Evolutionary conservation across 192 early-diverging fungal species (phyloP).

Genomic region (Rhizophagus sp.): DNA sequence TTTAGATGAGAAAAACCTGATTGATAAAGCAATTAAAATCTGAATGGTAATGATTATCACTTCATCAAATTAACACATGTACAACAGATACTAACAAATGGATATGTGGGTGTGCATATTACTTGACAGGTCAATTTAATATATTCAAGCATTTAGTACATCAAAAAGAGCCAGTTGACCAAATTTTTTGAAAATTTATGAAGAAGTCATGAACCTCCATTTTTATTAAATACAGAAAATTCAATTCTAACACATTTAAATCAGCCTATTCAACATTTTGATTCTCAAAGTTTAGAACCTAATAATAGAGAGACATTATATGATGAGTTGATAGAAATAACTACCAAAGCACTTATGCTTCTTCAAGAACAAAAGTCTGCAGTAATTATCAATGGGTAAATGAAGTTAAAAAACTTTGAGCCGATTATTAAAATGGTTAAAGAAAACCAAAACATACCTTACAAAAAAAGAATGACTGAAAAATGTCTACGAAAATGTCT

Average conservation of each 20-base stretch:
- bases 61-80: constrained; percentile 1
- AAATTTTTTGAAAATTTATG: not conserved
- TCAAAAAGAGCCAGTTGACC: not conserved
- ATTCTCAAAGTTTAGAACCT: not conserved
- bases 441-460: too few relatives aligned
- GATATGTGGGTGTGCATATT: constrained; percentile 9
- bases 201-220: not conserved
- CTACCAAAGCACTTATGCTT: not conserved
- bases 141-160: constrained; percentile 5
- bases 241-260: not conserved
- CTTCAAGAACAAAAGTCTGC: constrained; percentile 4
- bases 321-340: constrained; percentile 12
- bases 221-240: not conserved
- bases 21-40: constrained; percentile 17
- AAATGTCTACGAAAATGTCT: too few relatives aligned
- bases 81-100: not conserved
- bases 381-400: not conserved
- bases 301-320: not conserved
- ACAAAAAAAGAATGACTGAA: too few relatives aligned
- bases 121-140: constrained; percentile 12
- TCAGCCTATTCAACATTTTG: too few relatives aligned
- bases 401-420: not conserved
- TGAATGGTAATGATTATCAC: constrained; percentile 4
- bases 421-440: not conserved
- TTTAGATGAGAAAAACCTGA: not conserved